These are phyloP conservation scores for Ascochyta lentis DNA, from an alignment of 2,329 filamentous ascomycete genomes.

Conservation along the genomic window DNA sequence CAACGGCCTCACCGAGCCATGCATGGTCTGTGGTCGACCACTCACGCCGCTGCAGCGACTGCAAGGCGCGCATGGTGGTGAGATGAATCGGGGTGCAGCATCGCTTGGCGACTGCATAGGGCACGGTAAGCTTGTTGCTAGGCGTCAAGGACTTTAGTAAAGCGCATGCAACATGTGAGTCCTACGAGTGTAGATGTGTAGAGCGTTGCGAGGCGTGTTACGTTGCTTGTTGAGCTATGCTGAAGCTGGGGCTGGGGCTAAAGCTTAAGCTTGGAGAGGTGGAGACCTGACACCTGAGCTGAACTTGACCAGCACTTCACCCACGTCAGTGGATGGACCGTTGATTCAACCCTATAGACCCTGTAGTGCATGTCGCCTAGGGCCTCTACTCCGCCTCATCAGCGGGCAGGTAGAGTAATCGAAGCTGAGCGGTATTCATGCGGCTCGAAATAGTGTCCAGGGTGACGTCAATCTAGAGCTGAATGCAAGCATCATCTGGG, in stretches of 20 bases:
- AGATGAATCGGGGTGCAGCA: too few relatives aligned
- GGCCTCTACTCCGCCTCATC: constrained; percentile 6
- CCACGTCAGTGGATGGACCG: constrained; percentile 7
- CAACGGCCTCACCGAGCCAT: too few relatives aligned
- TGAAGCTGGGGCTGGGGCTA: too few relatives aligned
- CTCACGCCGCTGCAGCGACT: too few relatives aligned
- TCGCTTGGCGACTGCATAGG: background rate
- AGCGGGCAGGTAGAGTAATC: background rate
- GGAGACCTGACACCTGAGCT: background rate
- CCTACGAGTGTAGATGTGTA: too few relatives aligned
- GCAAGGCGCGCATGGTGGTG: too few relatives aligned
- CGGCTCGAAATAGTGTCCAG: too few relatives aligned
- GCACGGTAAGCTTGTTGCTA: background rate
- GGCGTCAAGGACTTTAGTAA: constrained; percentile 11
- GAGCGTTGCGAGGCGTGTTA: too few relatives aligned
- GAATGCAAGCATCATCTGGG: background rate
- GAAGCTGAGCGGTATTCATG: background rate
- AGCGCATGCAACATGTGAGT: constrained; percentile 1
- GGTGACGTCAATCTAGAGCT: constrained; percentile 9
- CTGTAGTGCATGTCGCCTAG: constrained; percentile 4
- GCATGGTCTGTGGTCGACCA: too few relatives aligned
- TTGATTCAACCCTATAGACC: background rate
- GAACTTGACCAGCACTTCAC: constrained; percentile 9
- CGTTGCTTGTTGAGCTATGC: too few relatives aligned
- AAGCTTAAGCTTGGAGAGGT: background rate